These are phyloP conservation scores for Aspergillus neotritici DNA, from an alignment of 2,329 filamentous ascomycete species.

Conservation along the genomic window DNA sequence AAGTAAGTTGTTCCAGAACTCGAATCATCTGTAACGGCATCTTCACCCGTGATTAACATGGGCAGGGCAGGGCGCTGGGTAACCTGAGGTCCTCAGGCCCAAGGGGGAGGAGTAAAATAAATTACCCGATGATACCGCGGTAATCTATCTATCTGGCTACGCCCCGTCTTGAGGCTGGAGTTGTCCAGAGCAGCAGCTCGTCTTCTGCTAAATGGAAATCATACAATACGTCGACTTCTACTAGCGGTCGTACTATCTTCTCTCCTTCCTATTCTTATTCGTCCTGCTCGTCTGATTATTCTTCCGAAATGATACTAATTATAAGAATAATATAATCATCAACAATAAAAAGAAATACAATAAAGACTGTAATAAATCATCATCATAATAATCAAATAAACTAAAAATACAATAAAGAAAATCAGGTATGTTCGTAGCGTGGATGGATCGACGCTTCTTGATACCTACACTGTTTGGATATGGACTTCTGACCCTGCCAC, in stretches of 20 bases:
- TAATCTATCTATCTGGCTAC: not conserved
- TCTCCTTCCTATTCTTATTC: slow-evolving; percentile 15
- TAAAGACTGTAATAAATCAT: not conserved
- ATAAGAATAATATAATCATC: no score
- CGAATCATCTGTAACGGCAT: not conserved
- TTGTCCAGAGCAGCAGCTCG: not conserved
- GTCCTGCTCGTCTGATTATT: slow-evolving; percentile 8
- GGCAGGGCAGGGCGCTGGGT: no score
- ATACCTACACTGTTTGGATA: slow-evolving; percentile 1
- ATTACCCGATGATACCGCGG: not conserved
- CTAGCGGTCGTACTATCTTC: slow-evolving; percentile 16
- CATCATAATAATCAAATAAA: not conserved
- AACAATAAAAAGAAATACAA: no score
- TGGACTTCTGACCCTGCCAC: slow-evolving; percentile 2
- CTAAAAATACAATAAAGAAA: no score
- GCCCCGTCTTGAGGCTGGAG: no score
- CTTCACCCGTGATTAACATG: not conserved
- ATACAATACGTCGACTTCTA: slow-evolving; percentile 9
- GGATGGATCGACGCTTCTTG: not conserved
- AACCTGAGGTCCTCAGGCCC: no score
- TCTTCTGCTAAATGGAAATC: not conserved
- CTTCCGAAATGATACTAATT: slow-evolving; percentile 1
- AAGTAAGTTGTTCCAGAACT: slow-evolving; percentile 8
- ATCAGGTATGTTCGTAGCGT: no score
- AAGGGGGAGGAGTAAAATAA: not conserved